A percentile compares a stretch with the other conserved stretches of the same genome.
Evolutionary conservation across 2,329 filamentous ascomycete genomes (phyloP).

Genomic region (Fusarium miscanthi): DNA sequence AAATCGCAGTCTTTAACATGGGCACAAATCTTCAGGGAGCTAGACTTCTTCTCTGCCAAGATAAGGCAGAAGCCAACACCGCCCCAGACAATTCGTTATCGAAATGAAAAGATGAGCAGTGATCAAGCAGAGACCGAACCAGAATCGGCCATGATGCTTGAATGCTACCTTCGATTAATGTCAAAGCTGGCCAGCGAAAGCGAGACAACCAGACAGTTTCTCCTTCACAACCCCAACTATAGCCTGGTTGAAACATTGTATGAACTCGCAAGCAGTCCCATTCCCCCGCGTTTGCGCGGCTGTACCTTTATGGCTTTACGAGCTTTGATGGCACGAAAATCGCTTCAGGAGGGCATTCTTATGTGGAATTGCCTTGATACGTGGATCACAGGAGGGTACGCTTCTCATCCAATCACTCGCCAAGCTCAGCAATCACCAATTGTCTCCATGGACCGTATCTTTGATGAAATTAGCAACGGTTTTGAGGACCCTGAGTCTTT

Average conservation of each 20-base stretch:
- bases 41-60: constrained; percentile 84
- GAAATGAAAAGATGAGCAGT: constrained; percentile 68
- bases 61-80: constrained; percentile 76
- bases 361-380: constrained; percentile 86
- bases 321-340: constrained; percentile 81
- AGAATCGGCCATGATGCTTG: constrained; percentile 95
- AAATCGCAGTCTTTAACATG: constrained; percentile 89
- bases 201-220: constrained; percentile 75
- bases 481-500: constrained; percentile 91
- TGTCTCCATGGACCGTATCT: constrained; percentile 70
- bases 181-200: constrained; percentile 84
- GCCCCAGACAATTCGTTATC: constrained; percentile 56
- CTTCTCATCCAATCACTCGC: constrained; percentile 50
- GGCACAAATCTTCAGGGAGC: constrained; percentile 90
- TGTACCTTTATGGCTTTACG: constrained; percentile 84
- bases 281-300: constrained; percentile 81
- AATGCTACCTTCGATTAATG: constrained; percentile 90
- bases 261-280: constrained; percentile 79
- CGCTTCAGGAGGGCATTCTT: constrained; percentile 70
- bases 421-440: constrained; percentile 50
- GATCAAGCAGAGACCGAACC: constrained; percentile 84
- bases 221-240: constrained; percentile 73
- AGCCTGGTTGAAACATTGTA: constrained; percentile 80
- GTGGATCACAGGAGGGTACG: constrained; percentile 76
- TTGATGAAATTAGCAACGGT: constrained; percentile 78